Evolutionary conservation across 108 stramenopile genomes (phyloP), one percentile per base, ranked within the genome.

Genomic region (Cylindrotheca fusiformis): DNA sequence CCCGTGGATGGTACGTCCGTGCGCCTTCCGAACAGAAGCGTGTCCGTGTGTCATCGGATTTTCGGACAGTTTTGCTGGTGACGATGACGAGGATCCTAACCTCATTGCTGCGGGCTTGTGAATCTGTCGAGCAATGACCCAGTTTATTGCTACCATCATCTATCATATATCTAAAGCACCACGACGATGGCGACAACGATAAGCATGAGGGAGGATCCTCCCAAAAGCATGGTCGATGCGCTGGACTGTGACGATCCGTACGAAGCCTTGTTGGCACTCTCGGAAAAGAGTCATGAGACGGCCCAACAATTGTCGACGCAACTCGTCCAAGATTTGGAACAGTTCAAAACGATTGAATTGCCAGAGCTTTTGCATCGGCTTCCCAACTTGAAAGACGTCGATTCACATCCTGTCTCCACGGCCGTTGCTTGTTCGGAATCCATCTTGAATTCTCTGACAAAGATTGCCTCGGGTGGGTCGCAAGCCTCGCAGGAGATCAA

Each of bases 401-500:
- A 63, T 29, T 63, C 65, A 28, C 81, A 81, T 60, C 79, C 79
- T 23, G 63, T 89, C 18, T 60, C 74, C 20, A 63, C 55, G 26
- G 83, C 85, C 19, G 67, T 69, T 21, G 75, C 86, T 8, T 84
- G 85, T 60, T 55, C 83, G 27, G 88, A 89, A 68, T 88, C 86
- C 58, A 90, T 93, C 68, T 64, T 84, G 22, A 51, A 82, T 49
- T 85, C 84, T 12, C 79, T 93, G 36, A 72, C 88, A 70, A 89
- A 90, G 67, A 85, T 93, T 53, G 86, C 91, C 18, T 80, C 84
- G 29, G 91, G 88, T 21, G 88, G 88, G 12, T 83, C 86, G 3
- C 81, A 83, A 48, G 91, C 91, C 47, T 86, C 85, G 28, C 78
- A 78, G 23, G 88, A 93, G 68, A 86, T 93, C 63, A 75, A 81